Percentiles rank a stretch among this genome's conserved stretches.
These are phyloP conservation scores for Podospora pseudoanserina DNA, from an alignment of 495 filamentous ascomycete species.

Conservation along the genomic window DNA sequence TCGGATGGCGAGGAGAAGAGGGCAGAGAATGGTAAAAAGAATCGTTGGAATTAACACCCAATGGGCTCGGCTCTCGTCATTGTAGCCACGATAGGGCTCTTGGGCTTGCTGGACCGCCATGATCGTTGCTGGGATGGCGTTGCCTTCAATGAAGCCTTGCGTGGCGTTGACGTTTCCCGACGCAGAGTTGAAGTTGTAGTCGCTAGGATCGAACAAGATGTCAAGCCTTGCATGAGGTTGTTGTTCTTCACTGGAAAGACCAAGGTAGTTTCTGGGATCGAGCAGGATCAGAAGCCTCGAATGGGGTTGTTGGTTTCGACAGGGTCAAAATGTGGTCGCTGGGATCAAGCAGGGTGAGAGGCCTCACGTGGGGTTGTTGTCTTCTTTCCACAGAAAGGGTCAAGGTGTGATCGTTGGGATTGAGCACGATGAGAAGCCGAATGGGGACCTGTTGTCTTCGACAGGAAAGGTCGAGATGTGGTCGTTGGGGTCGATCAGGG, in stretches of 20 bases:
- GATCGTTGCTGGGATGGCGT: neutral
- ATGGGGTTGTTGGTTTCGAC: no score
- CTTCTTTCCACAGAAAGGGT: neutral
- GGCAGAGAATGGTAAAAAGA: conserved; percentile 10
- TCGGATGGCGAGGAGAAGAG: conserved; percentile 11
- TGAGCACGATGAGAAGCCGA: no score
- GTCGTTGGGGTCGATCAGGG: no score
- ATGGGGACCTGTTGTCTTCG: no score
- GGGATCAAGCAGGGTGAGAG: neutral
- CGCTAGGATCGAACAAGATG: no score
- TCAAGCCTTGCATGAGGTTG: neutral
- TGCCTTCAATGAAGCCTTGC: neutral
- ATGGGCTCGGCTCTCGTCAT: conserved; percentile 8
- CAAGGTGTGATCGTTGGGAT: neutral
- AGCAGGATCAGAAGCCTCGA: neutral
- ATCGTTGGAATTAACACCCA: conserved; percentile 16
- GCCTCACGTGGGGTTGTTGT: neutral
- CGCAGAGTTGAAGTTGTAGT: neutral
- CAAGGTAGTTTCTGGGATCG: neutral
- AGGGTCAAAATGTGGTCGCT: neutral
- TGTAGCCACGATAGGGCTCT: conserved; percentile 1
- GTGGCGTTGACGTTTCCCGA: neutral
- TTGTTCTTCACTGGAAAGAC: neutral
- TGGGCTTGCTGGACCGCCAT: neutral
- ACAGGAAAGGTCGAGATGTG: no score